Evolutionary conservation across 2,329 filamentous ascomycete genomes (phyloP).

Genomic region (Fusarium papillatum): DNA sequence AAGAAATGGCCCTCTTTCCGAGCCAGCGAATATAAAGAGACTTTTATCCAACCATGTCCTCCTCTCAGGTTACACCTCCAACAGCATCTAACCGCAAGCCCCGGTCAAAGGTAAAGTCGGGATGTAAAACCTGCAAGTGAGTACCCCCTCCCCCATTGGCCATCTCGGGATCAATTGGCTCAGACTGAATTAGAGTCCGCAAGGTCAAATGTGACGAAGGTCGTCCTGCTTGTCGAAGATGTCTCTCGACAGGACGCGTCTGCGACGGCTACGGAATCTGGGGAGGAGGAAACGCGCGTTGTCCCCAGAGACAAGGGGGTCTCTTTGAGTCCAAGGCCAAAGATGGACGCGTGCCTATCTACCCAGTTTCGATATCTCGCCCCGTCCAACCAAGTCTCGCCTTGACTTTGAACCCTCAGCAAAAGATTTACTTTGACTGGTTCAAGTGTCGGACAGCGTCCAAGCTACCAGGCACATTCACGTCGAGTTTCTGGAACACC

Average conservation of each 20-base stretch:
- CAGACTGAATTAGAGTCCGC: not conserved
- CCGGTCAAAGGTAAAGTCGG: constrained; percentile 36
- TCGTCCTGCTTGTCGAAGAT: constrained; percentile 32
- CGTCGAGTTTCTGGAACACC: constrained; percentile 53
- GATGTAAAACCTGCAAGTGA: constrained; percentile 39
- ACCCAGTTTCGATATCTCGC: not conserved
- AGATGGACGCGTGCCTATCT: not conserved
- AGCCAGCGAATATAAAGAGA: constrained; percentile 26
- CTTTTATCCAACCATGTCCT: not conserved
- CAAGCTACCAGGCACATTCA: constrained; percentile 54
- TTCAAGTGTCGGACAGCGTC: constrained; percentile 52
- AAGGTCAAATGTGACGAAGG: constrained; percentile 38
- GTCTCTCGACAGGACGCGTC: constrained; percentile 30
- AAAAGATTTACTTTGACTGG: constrained; percentile 38
- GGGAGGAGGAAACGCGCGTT: constrained; percentile 23
- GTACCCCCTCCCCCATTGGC: not conserved
- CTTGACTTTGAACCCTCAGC: constrained; percentile 10
- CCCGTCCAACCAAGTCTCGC: constrained; percentile 11
- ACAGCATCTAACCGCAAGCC: not conserved
- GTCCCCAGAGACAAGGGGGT: not conserved
- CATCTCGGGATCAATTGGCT: not conserved
- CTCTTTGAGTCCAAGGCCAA: not conserved
- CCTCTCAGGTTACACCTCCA: not conserved
- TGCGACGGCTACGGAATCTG: constrained; percentile 40
- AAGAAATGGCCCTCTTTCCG: constrained; percentile 37